Evolutionary conservation across 2,329 filamentous ascomycete species (phyloP).

Genomic region (Malbranchea cinnamomea): DNA sequence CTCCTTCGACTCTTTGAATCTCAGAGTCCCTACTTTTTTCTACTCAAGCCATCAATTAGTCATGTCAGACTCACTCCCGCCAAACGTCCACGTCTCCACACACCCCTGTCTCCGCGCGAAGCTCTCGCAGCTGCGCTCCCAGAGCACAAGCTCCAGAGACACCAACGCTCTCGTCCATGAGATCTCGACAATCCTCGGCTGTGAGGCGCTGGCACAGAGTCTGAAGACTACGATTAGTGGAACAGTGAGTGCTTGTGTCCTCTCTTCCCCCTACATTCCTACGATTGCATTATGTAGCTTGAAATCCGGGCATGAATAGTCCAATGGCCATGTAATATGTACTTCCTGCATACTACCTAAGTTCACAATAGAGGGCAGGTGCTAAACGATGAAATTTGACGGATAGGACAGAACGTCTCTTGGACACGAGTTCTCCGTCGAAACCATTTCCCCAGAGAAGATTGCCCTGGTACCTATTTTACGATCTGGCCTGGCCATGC

Average conservation of each 20-base stretch:
- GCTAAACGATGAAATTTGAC: not conserved
- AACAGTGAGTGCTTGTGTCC: conserved; percentile 39
- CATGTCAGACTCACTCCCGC: conserved; percentile 25
- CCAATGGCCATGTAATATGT: too few relatives aligned
- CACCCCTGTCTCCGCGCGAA: conserved; percentile 83
- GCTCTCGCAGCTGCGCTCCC: conserved; percentile 74
- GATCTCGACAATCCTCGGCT: conserved; percentile 66
- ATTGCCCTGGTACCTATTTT: conserved; percentile 83
- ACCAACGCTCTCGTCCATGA: conserved; percentile 75
- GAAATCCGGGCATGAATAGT: too few relatives aligned
- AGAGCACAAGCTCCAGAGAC: conserved; percentile 53
- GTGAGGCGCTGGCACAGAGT: conserved; percentile 58
- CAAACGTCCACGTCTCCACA: conserved; percentile 57
- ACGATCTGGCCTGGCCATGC: conserved; percentile 82
- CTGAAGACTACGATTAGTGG: conserved; percentile 44
- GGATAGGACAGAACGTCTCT: conserved; percentile 63
- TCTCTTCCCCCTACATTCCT: conserved; percentile 1
- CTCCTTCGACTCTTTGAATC: too few relatives aligned
- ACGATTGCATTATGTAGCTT: too few relatives aligned
- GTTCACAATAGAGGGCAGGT: conserved; percentile 1
- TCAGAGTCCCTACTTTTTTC: too few relatives aligned
- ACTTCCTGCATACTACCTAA: too few relatives aligned
- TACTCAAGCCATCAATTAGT: too few relatives aligned
- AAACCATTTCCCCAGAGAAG: conserved; percentile 45
- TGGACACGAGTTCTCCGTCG: conserved; percentile 57